Base-by-base conservation (phyloP, 345 rosid species). In the Eucalyptus microcorys region DNA sequence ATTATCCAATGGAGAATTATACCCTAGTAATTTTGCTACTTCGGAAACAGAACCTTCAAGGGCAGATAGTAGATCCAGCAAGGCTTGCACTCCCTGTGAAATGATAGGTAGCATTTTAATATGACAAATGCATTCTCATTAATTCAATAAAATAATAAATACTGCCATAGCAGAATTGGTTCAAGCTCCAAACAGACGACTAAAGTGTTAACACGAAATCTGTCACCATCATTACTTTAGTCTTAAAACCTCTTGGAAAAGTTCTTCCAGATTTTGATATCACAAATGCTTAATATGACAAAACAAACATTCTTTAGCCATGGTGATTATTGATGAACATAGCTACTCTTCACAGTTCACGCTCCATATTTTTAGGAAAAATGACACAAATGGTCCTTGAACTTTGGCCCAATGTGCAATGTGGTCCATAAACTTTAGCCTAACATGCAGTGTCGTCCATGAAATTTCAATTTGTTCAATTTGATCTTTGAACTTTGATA, bases 81-180 rank as follows among this genome's bases (percentile, higher is more conserved):
- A 89, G 85, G 99, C 97, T 94, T 94, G 97, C 98, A 97, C 95
- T 88, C 99, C 99, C 99, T 96, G 90, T 71, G 84, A 49, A 89
- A 86, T 76, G 83, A 37, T 76, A 76, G 27, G 45, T 37, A 37
- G 26, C 45, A 71, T n/a, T 71, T 71, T 47, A 71, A 37, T 19
- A 19, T 37, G 90, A 49, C 26, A 50, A 53, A 22, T 11, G 40
- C 27, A 86, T 64, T 15, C 64, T 49, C 86, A 49, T 24, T 34
- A 68, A 79, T 37, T 64, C 30, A 48, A 6, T 34, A 42, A 49
- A n/a, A 42, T 59, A 37, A 24, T 48, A 37, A 53, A 24, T 24
- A 88, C 37, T 16, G 14, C 37, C 61, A 55, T 30, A 30, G 80
- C 49, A 57, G 49, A 52, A 55, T 61, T 32, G 57, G 79, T 42